A percentile compares a stretch with the other conserved stretches of the same genome.
Evolutionary conservation across 352 stramenopile genomes (phyloP).

Genomic region (Phytophthora boehmeriae): DNA sequence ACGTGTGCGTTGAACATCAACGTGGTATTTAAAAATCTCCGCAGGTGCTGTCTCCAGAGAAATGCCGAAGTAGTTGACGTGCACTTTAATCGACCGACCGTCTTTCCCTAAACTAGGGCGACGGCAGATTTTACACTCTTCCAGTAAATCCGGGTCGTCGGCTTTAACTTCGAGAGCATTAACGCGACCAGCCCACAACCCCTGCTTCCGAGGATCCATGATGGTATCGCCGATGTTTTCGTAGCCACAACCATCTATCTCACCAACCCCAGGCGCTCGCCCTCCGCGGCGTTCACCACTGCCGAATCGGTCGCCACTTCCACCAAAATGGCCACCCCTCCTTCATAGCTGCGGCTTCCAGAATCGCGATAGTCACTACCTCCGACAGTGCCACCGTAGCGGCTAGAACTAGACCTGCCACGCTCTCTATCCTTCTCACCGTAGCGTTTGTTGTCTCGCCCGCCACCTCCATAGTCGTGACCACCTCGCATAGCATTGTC

Average conservation of each 20-base stretch:
- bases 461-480: slow-evolving; percentile 3
- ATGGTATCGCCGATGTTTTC: slow-evolving; percentile 49
- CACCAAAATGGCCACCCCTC: slow-evolving; percentile 7
- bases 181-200: slow-evolving; percentile 42
- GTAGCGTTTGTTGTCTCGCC: not conserved
- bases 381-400: slow-evolving; percentile 2
- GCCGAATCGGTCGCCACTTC: not conserved
- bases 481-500: slow-evolving; percentile 1
- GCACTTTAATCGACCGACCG: slow-evolving; percentile 37
- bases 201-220: slow-evolving; percentile 47
- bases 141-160: slow-evolving; percentile 33
- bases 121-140: slow-evolving; percentile 38
- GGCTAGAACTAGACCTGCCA: not conserved
- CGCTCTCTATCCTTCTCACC: not conserved
- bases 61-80: slow-evolving; percentile 66
- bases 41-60: slow-evolving; percentile 36
- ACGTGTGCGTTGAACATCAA: slow-evolving; percentile 46
- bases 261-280: slow-evolving; percentile 3
- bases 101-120: slow-evolving; percentile 37
- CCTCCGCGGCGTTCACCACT: slow-evolving; percentile 2
- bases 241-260: slow-evolving; percentile 46
- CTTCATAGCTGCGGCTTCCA: not conserved
- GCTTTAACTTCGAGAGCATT: slow-evolving; percentile 25
- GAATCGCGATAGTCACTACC: not conserved
- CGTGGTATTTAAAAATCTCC: slow-evolving; percentile 78